Evolutionary conservation across 1,139 yeast species (phyloP).

Genomic region (Yarrowia galli): DNA sequence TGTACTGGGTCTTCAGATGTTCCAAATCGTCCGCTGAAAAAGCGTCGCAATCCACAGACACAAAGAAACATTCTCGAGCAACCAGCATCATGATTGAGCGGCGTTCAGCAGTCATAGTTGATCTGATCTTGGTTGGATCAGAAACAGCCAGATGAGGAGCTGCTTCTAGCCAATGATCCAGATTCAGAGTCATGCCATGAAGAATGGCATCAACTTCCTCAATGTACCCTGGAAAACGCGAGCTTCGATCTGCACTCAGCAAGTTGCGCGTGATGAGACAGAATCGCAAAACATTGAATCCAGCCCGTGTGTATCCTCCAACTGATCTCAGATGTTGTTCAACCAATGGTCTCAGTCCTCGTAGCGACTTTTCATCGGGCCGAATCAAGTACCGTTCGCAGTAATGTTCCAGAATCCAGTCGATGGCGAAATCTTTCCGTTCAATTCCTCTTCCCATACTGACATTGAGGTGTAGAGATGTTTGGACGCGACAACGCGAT

Average conservation of each 20-base stretch:
- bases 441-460: not conserved
- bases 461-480: not conserved
- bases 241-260: not conserved
- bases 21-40: slow-evolving; percentile 5
- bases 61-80: slow-evolving; percentile 5
- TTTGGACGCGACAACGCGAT: not conserved
- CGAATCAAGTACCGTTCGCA: not conserved
- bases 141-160: not conserved
- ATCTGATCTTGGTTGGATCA: not conserved
- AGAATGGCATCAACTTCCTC: not conserved
- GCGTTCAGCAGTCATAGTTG: not conserved
- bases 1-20: not conserved
- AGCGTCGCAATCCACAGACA: slow-evolving; percentile 5
- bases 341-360: not conserved
- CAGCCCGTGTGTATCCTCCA: not conserved
- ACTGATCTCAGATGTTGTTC: not conserved
- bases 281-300: slow-evolving; percentile 4
- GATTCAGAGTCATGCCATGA: not conserved
- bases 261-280: slow-evolving; percentile 1
- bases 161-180: not conserved
- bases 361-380: not conserved
- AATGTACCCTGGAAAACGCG: not conserved
- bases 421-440: not conserved
- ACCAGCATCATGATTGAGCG: not conserved
- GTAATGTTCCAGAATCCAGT: slow-evolving; percentile 25